Evolutionary conservation across 768 basidiomycete genomes (phyloP).

Genomic region (Suillus discolor): DNA sequence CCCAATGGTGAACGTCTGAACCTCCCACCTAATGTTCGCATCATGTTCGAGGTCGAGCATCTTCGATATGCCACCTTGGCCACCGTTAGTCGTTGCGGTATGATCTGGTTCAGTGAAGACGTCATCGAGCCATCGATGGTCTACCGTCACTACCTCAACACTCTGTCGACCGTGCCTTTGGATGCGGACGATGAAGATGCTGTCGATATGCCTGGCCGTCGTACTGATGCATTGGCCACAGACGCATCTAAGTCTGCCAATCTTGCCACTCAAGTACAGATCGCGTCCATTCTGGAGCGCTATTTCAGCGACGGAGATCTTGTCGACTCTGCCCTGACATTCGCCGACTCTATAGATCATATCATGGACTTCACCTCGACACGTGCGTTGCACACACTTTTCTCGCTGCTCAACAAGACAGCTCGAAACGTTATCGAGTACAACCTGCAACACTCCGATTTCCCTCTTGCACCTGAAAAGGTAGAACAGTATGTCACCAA

Average conservation of each 20-base stretch:
- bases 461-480: conserved; percentile 82
- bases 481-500: conserved; percentile 92
- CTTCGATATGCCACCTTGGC: conserved; percentile 96
- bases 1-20: conserved; percentile 99
- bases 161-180: conserved; percentile 71
- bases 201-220: conserved; percentile 62
- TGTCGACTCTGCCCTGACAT: conserved; percentile 75
- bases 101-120: conserved; percentile 99
- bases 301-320: conserved; percentile 86
- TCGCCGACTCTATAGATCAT: conserved; percentile 86
- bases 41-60: conserved; percentile 99
- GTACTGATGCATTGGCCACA: conserved; percentile 43
- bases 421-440: conserved; percentile 93
- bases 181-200: conserved; percentile 90
- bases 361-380: conserved; percentile 98
- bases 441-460: conserved; percentile 93
- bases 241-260: conserved; percentile 62
- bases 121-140: conserved; percentile 91
- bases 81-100: conserved; percentile 99
- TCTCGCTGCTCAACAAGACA: conserved; percentile 97
- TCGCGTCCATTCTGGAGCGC: conserved; percentile 72
- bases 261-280: conserved; percentile 73
- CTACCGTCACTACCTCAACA: conserved; percentile 84
- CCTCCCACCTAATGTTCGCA: conserved; percentile 93
- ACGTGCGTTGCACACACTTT: conserved; percentile 92